phyloP scores from a whole-genome alignment of 768 basidiomycete genomes.

The Amanita pallidorosea region DNA sequence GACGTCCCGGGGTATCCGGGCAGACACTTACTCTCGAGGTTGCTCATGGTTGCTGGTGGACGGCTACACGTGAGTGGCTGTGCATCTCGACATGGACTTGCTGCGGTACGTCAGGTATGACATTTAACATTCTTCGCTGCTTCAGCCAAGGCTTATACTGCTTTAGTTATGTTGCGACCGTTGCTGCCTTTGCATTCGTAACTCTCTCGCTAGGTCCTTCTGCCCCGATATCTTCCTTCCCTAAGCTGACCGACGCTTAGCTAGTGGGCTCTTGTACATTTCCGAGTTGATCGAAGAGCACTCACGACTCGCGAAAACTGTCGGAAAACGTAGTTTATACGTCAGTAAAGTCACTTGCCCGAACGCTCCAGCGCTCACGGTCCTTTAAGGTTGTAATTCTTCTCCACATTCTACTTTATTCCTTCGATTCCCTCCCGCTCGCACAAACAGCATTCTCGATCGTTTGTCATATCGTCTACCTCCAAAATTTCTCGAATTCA shows the following conservation, averaged over 20 bases:
- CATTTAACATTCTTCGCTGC: constrained; percentile 5
- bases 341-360: constrained; percentile 25
- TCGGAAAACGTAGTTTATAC: constrained; percentile 83
- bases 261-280: constrained; percentile 87
- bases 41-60: constrained; percentile 44
- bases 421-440: constrained; percentile 75
- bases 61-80: not conserved
- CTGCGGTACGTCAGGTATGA: constrained; percentile 56
- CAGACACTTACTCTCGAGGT: constrained; percentile 72
- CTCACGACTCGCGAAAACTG: constrained; percentile 64
- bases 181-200: constrained; percentile 81
- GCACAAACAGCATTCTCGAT: constrained; percentile 71
- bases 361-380: not conserved
- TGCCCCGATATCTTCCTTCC: not conserved
- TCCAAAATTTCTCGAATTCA: constrained; percentile 78
- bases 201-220: constrained; percentile 78
- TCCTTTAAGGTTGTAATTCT: constrained; percentile 58
- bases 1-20: constrained; percentile 1
- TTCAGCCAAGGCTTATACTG: not conserved
- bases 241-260: constrained; percentile 26
- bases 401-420: constrained; percentile 67
- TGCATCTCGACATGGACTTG: constrained; percentile 30
- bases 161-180: constrained; percentile 54
- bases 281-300: constrained; percentile 96
- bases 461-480: constrained; percentile 77